Conservation (phyloP, 352 stramenopile genomes). For the Aphanomyces cochlioides region DNA sequence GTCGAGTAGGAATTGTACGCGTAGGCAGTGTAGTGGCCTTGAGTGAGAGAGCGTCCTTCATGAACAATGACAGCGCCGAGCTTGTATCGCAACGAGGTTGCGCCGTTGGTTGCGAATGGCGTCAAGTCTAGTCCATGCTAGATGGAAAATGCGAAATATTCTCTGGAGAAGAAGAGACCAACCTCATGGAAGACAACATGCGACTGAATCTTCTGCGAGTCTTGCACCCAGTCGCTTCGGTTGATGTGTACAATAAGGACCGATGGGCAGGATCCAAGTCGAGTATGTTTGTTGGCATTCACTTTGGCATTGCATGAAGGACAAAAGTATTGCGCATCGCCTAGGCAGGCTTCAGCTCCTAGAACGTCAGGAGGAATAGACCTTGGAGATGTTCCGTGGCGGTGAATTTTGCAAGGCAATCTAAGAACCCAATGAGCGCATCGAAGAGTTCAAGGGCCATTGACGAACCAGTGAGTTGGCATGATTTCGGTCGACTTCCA, state of each 20-base stretch:
- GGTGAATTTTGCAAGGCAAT: background rate
- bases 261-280: background rate
- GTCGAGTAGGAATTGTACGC: background rate
- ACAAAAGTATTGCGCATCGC: constrained; percentile 10
- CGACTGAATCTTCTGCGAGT: background rate
- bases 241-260: constrained; percentile 1
- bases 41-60: constrained; percentile 12
- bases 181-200: background rate
- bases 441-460: background rate
- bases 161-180: background rate
- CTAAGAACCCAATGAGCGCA: background rate
- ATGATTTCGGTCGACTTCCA: background rate
- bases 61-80: constrained; percentile 1
- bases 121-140: constrained; percentile 3
- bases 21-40: constrained; percentile 7
- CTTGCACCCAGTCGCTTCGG: background rate
- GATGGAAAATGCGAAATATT: background rate
- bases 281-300: background rate
- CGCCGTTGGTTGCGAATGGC: background rate
- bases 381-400: background rate
- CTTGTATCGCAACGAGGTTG: background rate
- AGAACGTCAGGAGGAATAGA: background rate
- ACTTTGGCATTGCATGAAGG: background rate
- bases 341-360: background rate
- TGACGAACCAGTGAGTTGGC: background rate